Conservation (phyloP, 2,329 filamentous ascomycete genomes). For the Aureobasidium sp. region DNA sequence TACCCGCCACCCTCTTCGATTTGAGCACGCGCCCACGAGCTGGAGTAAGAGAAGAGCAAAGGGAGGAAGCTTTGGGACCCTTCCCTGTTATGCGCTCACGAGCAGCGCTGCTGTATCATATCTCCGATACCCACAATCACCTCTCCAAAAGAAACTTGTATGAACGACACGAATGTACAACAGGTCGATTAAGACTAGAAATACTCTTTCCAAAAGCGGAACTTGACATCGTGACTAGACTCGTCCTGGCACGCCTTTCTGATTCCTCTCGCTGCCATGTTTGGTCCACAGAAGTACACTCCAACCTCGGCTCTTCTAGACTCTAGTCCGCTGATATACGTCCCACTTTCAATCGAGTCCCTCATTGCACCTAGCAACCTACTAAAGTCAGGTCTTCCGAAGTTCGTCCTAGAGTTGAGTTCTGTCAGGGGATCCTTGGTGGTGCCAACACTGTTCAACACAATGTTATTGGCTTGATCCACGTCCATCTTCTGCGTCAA, state of each 20-base stretch:
- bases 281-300: constrained; percentile 96
- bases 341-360: constrained; percentile 75
- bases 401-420: constrained; percentile 82
- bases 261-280: constrained; percentile 70
- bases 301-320: constrained; percentile 71
- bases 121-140: constrained; percentile 12
- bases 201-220: constrained; percentile 99
- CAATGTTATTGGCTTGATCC: constrained; percentile 92
- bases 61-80: not conserved
- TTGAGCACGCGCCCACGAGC: not conserved
- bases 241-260: constrained; percentile 68
- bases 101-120: constrained; percentile 7
- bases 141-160: not conserved
- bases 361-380: constrained; percentile 77
- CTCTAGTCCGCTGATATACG: constrained; percentile 76
- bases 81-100: not conserved
- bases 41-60: not conserved
- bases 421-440: constrained; percentile 87
- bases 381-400: constrained; percentile 83
- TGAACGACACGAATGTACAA: constrained; percentile 8
- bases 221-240: constrained; percentile 70
- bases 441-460: constrained; percentile 86
- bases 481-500: constrained; percentile 87
- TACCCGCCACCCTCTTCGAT: constrained; percentile 9
- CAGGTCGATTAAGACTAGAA: constrained; percentile 28